Evolutionary conservation across 169 alveolate species (phyloP).

Genomic region (Eimeria acervulina): DNA sequence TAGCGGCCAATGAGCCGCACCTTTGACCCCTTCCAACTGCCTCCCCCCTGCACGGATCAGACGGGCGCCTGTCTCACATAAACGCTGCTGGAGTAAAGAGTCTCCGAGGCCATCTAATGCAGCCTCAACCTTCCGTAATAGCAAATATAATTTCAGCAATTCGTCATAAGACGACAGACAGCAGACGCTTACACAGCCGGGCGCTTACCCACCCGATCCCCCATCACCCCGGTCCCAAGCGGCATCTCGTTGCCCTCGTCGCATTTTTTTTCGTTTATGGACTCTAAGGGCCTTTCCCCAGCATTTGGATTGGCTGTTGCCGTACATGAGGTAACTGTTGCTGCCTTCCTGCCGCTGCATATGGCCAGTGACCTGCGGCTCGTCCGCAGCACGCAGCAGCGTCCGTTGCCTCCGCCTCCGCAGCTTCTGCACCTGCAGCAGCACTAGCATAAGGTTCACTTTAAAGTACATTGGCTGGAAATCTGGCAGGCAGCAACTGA

Average conservation of each 20-base stretch:
- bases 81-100: not conserved
- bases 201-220: slow-evolving; percentile 64
- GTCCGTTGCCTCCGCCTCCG: not conserved
- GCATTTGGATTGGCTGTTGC: not conserved
- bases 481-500: not conserved
- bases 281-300: not conserved
- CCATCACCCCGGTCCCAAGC: slow-evolving; percentile 7
- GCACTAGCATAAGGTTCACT: not conserved
- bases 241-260: not conserved
- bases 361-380: not conserved
- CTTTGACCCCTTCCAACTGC: not conserved
- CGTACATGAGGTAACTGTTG: not conserved
- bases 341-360: not conserved
- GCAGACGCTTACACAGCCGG: not conserved
- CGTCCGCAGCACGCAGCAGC: not conserved
- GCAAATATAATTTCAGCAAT: not conserved
- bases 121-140: not conserved
- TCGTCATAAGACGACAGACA: not conserved
- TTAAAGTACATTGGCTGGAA: not conserved
- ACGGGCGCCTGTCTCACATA: slow-evolving; percentile 78
- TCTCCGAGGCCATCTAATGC: not conserved
- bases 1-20: slow-evolving; percentile 46
- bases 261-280: not conserved
- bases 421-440: not conserved
- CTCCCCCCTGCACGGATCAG: slow-evolving; percentile 70